A percentile compares a stretch with the other conserved stretches of the same genome.
phyloP scores from a whole-genome alignment of 768 basidiomycete species.

The Suillus hirtellus region DNA sequence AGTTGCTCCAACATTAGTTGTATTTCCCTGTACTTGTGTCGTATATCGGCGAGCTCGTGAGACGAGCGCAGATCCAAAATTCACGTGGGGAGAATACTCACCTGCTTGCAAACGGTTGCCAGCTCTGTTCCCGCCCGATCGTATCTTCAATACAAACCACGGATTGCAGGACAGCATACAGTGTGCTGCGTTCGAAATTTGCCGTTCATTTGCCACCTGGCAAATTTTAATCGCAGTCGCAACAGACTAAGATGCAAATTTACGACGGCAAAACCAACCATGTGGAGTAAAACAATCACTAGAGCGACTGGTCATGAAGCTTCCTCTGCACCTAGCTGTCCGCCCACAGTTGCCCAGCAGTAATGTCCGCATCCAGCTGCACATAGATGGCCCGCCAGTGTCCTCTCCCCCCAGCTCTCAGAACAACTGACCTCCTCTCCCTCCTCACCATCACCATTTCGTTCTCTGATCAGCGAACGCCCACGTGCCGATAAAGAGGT shows the following conservation, averaged over 20 bases:
- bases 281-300: background rate
- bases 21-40: background rate
- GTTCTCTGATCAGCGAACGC: constrained; percentile 23
- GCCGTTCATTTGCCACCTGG: background rate
- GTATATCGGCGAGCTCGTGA: background rate
- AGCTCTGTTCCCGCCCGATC: too few relatives aligned
- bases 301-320: background rate
- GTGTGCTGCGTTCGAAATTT: background rate
- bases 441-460: constrained; percentile 17
- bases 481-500: constrained; percentile 19
- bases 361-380: constrained; percentile 82
- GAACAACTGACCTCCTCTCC: constrained; percentile 13
- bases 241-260: background rate
- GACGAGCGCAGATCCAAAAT: background rate
- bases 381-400: constrained; percentile 57
- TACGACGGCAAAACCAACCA: too few relatives aligned
- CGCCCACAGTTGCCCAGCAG: constrained; percentile 61
- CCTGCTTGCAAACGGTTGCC: too few relatives aligned
- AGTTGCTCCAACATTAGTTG: background rate
- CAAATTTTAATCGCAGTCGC: too few relatives aligned
- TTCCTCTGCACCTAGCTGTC: constrained; percentile 2
- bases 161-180: background rate
- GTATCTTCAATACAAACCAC: too few relatives aligned
- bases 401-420: constrained; percentile 13
- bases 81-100: too few relatives aligned